phyloP scores from a whole-genome alignment of 495 filamentous ascomycete genomes.

The Aspergillus campestris region DNA sequence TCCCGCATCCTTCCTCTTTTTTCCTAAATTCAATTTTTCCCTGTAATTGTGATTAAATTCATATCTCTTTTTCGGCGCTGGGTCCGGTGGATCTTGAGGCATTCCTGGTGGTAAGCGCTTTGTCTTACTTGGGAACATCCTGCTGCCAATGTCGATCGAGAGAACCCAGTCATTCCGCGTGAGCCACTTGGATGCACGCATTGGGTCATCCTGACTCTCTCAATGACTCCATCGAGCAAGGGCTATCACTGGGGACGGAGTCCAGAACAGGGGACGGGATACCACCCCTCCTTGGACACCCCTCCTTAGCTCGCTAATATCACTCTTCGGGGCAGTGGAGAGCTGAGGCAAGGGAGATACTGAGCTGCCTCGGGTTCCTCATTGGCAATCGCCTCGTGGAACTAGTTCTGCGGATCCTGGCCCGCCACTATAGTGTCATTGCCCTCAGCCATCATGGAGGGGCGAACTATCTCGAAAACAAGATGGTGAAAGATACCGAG shows the following conservation, averaged over 20 bases:
- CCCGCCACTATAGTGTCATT: slow-evolving; percentile 6
- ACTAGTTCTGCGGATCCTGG: slow-evolving; percentile 3
- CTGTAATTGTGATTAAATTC: too few relatives aligned
- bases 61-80: background rate
- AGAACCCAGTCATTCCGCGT: slow-evolving; percentile 7
- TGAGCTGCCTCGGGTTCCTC: slow-evolving; percentile 7
- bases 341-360: slow-evolving; percentile 8
- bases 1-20: slow-evolving; percentile 1
- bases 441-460: background rate
- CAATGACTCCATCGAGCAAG: slow-evolving; percentile 6
- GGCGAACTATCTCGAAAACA: background rate
- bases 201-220: slow-evolving; percentile 3
- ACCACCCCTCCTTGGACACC: background rate
- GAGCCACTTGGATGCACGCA: slow-evolving; percentile 3
- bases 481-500: too few relatives aligned
- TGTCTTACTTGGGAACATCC: slow-evolving; percentile 1
- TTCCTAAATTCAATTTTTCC: too few relatives aligned
- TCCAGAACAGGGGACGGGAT: slow-evolving; percentile 7
- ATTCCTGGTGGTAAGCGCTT: slow-evolving; percentile 13
- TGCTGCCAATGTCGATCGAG: slow-evolving; percentile 8
- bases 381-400: slow-evolving; percentile 12
- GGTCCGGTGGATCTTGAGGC: slow-evolving; percentile 5
- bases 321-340: slow-evolving; percentile 9
- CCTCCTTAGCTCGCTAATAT: slow-evolving; percentile 12
- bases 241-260: slow-evolving; percentile 1